A percentile compares a stretch with the other conserved stretches of the same genome.
phyloP scores from a whole-genome alignment of 1,284 basidiomycete species.

The Cutaneotrichosporon cyanovorans region DNA sequence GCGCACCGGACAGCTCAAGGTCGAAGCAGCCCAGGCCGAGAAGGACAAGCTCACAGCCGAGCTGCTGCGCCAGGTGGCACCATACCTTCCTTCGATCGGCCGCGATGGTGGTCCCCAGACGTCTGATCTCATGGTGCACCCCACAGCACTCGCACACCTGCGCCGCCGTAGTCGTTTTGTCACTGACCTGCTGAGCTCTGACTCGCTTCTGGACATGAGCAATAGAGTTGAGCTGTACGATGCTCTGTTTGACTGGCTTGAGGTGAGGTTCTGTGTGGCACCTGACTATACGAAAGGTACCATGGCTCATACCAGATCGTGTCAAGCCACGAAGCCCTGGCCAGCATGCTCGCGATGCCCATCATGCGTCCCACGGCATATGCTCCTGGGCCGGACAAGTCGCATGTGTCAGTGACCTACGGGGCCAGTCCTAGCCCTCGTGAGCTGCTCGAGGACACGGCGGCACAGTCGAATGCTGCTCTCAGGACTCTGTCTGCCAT shows the following conservation, averaged over 20 bases:
- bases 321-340: conserved; percentile 78
- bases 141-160: conserved; percentile 78
- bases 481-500: conserved; percentile 68
- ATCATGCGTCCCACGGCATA: conserved; percentile 59
- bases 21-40: conserved; percentile 58
- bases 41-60: conserved; percentile 65
- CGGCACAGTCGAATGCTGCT: conserved; percentile 79
- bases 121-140: conserved; percentile 80
- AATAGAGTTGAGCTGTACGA: conserved; percentile 77
- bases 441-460: conserved; percentile 77
- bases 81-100: conserved; percentile 69
- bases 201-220: conserved; percentile 85
- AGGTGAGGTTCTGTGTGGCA: conserved; percentile 51
- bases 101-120: conserved; percentile 63
- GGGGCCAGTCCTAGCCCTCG: conserved; percentile 81
- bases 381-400: conserved; percentile 6
- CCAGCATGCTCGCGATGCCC: conserved; percentile 92
- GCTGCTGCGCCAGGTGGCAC: conserved; percentile 61
- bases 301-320: no score
- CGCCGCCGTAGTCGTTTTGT: conserved; percentile 79
- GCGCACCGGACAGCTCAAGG: conserved; percentile 70
- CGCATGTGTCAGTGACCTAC: conserved; percentile 55
- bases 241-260: conserved; percentile 80
- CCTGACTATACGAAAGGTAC: no score
- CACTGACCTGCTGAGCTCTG: conserved; percentile 73